Percentiles rank a stretch among this genome's conserved stretches.
phyloP scores from a whole-genome alignment of 805 yeast species.

The Lachancea thermotolerans region DNA sequence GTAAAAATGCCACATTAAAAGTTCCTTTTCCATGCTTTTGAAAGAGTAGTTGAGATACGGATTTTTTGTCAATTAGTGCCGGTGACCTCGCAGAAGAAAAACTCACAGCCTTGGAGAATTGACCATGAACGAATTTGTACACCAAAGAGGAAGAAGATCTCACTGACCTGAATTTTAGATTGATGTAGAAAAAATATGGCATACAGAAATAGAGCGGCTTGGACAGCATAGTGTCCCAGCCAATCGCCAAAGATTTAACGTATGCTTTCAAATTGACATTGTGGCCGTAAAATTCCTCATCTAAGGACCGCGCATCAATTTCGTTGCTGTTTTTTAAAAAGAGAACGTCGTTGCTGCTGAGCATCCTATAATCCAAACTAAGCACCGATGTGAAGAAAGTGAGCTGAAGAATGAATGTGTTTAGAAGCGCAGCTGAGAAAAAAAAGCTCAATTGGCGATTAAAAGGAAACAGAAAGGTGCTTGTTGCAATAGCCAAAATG shows the following conservation, averaged over 20 bases:
- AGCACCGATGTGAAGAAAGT: conserved; percentile 61
- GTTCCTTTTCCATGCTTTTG: conserved; percentile 1
- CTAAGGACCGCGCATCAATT: conserved; percentile 1
- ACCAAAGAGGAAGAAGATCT: conserved; percentile 18
- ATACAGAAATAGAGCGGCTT: neutral
- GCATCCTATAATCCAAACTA: conserved; percentile 57
- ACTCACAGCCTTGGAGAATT: conserved; percentile 3
- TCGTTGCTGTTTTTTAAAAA: conserved; percentile 1
- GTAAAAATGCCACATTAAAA: conserved; percentile 5
- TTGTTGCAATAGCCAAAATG: conserved; percentile 22
- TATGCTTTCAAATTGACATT: neutral
- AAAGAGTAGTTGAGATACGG: conserved; percentile 9
- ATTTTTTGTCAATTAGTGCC: conserved; percentile 11
- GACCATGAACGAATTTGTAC: conserved; percentile 10
- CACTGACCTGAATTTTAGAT: conserved; percentile 11
- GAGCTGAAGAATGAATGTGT: conserved; percentile 56
- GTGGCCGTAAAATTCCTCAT: neutral
- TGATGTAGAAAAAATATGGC: conserved; percentile 9
- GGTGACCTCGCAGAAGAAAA: conserved; percentile 7
- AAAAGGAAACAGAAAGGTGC: conserved; percentile 29
- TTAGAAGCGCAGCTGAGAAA: conserved; percentile 40
- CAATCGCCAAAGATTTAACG: neutral
- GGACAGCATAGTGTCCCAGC: neutral
- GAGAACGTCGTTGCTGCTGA: conserved; percentile 52
- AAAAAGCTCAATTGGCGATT: conserved; percentile 41